These are phyloP conservation scores for Iris macrosiphon DNA, from an alignment of 106 monocot species.

Conservation along the genomic window DNA sequence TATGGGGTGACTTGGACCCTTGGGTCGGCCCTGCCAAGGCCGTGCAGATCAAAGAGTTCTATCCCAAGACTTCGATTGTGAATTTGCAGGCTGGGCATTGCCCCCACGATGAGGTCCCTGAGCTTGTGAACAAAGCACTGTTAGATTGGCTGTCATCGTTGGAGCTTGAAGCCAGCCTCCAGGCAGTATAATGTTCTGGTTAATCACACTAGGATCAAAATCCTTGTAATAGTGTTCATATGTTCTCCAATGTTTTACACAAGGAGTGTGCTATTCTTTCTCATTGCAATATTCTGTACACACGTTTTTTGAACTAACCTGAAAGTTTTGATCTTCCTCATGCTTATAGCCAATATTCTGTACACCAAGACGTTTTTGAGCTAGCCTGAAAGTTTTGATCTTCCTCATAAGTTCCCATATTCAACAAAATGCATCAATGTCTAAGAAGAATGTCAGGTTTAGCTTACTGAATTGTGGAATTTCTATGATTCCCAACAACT, in stretches of 20 bases:
- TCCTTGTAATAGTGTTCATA: no score
- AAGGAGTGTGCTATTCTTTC: no score
- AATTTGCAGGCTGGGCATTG: slow-evolving; percentile 93
- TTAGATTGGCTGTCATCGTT: slow-evolving; percentile 75
- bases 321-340: no score
- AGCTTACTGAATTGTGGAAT: no score
- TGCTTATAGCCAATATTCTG: no score
- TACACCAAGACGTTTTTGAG: no score
- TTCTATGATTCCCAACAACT: no score
- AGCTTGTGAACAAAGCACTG: slow-evolving; percentile 75
- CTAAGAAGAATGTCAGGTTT: no score
- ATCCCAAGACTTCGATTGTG: slow-evolving; percentile 67
- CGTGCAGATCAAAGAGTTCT: slow-evolving; percentile 70
- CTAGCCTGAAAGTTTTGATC: no score
- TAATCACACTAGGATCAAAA: not conserved
- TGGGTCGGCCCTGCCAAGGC: slow-evolving; percentile 93
- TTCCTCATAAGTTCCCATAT: no score
- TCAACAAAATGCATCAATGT: no score
- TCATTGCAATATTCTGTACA: not conserved
- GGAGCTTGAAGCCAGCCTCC: slow-evolving; percentile 25
- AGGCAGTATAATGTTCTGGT: not conserved
- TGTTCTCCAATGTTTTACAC: no score
- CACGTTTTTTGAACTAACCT: not conserved
- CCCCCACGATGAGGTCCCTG: slow-evolving; percentile 94
- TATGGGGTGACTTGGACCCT: slow-evolving; percentile 96